phyloP scores from a whole-genome alignment of 768 basidiomycete genomes.

The Boletus eberwhitei region DNA sequence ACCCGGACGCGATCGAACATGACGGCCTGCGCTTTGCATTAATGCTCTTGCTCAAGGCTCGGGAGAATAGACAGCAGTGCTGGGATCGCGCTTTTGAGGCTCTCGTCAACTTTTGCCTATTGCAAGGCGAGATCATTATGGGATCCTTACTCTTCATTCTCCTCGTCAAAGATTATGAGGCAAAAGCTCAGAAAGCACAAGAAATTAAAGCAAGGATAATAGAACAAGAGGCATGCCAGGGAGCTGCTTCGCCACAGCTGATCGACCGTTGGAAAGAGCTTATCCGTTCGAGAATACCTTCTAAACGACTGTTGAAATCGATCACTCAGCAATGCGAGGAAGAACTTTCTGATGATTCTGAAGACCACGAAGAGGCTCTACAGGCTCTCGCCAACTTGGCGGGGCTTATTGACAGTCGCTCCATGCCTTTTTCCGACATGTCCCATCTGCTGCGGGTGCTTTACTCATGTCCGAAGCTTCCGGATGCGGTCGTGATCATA shows the following conservation, averaged over 20 bases:
- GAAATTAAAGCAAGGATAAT: conserved; percentile 21
- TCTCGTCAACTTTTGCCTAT: conserved; percentile 59
- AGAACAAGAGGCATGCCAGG: conserved; percentile 16
- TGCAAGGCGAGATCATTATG: conserved; percentile 79
- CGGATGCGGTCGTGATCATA: conserved; percentile 38
- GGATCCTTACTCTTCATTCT: conserved; percentile 67
- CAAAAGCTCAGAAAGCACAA: conserved; percentile 30
- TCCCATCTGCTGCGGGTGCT: conserved; percentile 45
- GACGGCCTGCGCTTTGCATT: conserved; percentile 49
- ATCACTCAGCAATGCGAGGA: conserved; percentile 32
- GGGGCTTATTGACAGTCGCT: conserved; percentile 46
- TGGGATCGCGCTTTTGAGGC: conserved; percentile 59
- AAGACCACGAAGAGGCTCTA: conserved; percentile 36
- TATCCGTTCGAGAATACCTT: conserved; percentile 13
- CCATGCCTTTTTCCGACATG: conserved; percentile 44
- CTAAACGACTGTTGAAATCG: conserved; percentile 31
- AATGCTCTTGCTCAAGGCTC: conserved; percentile 49
- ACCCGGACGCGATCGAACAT: conserved; percentile 36
- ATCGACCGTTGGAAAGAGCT: conserved; percentile 21
- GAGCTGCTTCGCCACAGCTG: conserved; percentile 11
- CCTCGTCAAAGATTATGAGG: conserved; percentile 62
- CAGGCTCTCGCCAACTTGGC: conserved; percentile 65
- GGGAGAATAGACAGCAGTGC: conserved; percentile 51
- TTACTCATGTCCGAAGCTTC: conserved; percentile 42
- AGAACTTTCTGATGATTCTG: conserved; percentile 28